Evolutionary conservation across 2,329 filamentous ascomycete species (phyloP), one percentile per base, ranked within the genome.

Genomic region (Aspergillus tanneri): DNA sequence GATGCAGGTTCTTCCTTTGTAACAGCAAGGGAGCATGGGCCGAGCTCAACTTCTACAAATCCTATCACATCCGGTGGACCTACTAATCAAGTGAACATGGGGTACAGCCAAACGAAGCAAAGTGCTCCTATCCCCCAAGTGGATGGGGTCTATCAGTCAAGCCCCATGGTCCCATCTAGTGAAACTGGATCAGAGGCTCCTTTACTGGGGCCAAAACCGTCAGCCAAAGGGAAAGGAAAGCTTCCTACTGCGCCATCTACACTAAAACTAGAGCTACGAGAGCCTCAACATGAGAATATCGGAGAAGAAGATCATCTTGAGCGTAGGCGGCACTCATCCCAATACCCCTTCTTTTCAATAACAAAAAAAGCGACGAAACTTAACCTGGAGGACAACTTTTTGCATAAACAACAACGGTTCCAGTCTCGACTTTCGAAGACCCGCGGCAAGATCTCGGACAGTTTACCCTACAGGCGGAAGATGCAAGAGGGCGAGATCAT

Each of bases 401-500:
- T 65, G 28, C 58, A 75, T 46, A 65, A 67, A 35, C 66, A 73
- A 54, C 68, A 69, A 37, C 65, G 68, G 16, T 55, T 76, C 28
- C 65, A 68, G 35, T 65, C 65, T 40, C 69, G 54, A 43, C 68
- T 72, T 28, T 65, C 63, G 39, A 66, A 53, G 46, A 72, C 68
- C 9, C 66, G 65, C 47, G 62, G 58, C 35, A 65, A 56, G 36
- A 66, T 73, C 18, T 64, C 65, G 21, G 58, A 58, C 4, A 67
- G 62, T 43, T 58, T 64, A 34, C 62, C 67, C 7, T 64, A 61
- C 39, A 64, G 69, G 42, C 64, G 62, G 23, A 68, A 75, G 19
- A 61, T 73, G 19, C 69, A 73, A 43, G 77, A 83, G 55, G 84
- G 84, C 4, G 77, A 84, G 52, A 80, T 86, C 43, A 71, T 86